Percentiles rank a stretch among this genome's conserved stretches.
Evolutionary conservation across 352 stramenopile genomes (phyloP).

Genomic region (Phytophthora lateralis): DNA sequence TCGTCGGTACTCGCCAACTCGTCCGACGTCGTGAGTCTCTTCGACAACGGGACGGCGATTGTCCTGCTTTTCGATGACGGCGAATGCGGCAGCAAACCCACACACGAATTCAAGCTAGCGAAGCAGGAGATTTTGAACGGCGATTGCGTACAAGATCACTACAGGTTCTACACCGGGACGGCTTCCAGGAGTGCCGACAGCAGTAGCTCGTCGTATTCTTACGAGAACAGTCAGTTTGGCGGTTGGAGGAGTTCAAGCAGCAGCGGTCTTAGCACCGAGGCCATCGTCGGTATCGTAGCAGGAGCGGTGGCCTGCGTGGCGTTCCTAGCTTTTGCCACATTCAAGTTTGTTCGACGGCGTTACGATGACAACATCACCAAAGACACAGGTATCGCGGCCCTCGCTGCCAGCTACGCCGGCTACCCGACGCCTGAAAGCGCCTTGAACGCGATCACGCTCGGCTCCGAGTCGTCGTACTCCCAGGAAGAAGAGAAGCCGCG

Average conservation of each 20-base stretch:
- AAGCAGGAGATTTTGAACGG: conserved; percentile 18
- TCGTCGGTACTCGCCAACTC: conserved; percentile 29
- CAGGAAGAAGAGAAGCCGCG: conserved; percentile 16
- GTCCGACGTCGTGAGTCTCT: conserved; percentile 36
- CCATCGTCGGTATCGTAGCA: conserved; percentile 23
- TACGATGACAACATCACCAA: conserved; percentile 22
- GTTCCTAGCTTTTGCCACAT: conserved; percentile 27
- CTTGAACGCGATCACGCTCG: conserved; percentile 31
- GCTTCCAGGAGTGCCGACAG: conserved; percentile 11
- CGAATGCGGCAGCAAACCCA: conserved; percentile 24
- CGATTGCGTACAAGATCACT: conserved; percentile 28
- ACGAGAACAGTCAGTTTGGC: conserved; percentile 17
- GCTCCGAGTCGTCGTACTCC: conserved; percentile 35
- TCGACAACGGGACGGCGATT: conserved; percentile 20
- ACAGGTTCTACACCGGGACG: conserved; percentile 32
- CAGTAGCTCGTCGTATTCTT: conserved; percentile 15
- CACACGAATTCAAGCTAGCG: conserved; percentile 18
- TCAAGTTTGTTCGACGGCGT: conserved; percentile 29
- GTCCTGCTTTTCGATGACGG: conserved; percentile 28
- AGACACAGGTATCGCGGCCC: conserved; percentile 29
- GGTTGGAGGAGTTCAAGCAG: neutral
- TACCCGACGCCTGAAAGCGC: conserved; percentile 38
- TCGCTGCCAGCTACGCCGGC: conserved; percentile 35
- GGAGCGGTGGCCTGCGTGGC: conserved; percentile 23
- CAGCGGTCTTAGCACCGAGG: conserved; percentile 5